Evolutionary conservation across 2,329 filamentous ascomycete genomes (phyloP).

Genomic region (Fusarium sp.): DNA sequence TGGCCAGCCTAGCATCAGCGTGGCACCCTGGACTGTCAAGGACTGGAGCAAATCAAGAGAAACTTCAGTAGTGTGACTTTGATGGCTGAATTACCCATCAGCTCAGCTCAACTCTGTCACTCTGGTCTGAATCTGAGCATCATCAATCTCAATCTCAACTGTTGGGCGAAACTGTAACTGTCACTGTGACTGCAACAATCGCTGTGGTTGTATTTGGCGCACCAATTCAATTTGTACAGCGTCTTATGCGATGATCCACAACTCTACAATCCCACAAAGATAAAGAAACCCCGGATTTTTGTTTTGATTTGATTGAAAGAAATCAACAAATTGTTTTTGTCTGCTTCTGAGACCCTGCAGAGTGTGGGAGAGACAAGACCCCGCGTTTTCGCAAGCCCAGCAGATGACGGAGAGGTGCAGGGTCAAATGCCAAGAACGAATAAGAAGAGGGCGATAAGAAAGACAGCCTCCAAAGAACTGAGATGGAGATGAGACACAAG

Average conservation of each 20-base stretch:
- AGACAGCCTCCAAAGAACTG: constrained; percentile 10
- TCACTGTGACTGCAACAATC: not conserved
- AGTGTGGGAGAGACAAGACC: constrained; percentile 40
- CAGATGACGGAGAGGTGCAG: constrained; percentile 40
- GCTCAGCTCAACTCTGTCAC: constrained; percentile 1
- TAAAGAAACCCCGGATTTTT: constrained; percentile 12
- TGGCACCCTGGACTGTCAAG: constrained; percentile 11
- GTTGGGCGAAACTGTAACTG: constrained; percentile 3
- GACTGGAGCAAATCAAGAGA: not conserved
- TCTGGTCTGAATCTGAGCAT: constrained; percentile 12
- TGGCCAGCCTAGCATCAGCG: constrained; percentile 19
- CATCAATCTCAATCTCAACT: constrained; percentile 6
- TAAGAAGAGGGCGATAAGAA: constrained; percentile 42
- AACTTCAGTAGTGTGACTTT: constrained; percentile 13
- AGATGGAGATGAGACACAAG: constrained; percentile 26
- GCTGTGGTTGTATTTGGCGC: not conserved
- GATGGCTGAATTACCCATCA: constrained; percentile 19
- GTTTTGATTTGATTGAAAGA: constrained; percentile 5
- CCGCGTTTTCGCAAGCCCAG: constrained; percentile 42
- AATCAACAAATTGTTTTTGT: constrained; percentile 15
- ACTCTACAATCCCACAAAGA: constrained; percentile 7
- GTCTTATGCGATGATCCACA: constrained; percentile 6
- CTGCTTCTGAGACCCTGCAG: constrained; percentile 38
- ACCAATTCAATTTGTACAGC: not conserved
- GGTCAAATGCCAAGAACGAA: constrained; percentile 36